phyloP scores from a whole-genome alignment of 176 grass and related monocot genomes.

The Areca catechu region DNA sequence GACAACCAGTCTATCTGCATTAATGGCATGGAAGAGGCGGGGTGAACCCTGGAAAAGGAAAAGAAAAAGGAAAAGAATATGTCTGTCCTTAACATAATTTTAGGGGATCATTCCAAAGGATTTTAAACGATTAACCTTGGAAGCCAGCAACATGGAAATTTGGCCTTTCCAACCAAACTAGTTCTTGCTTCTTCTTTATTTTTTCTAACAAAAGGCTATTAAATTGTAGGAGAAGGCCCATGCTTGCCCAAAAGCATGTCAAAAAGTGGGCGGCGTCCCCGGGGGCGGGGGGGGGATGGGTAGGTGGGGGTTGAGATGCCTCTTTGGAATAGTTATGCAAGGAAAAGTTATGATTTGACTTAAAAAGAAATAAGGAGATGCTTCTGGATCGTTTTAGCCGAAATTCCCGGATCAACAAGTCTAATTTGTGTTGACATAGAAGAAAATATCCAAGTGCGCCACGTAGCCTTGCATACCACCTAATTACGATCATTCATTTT shows the following conservation, averaged over 20 bases:
- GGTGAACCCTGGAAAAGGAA: slow-evolving; percentile 26
- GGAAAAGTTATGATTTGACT: not conserved
- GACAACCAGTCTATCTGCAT: not conserved
- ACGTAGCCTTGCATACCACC: no score
- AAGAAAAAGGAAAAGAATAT: not conserved
- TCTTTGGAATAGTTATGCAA: not conserved
- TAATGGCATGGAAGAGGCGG: slow-evolving; percentile 16
- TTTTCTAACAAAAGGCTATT: not conserved
- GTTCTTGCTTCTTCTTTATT: not conserved
- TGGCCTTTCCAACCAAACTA: slow-evolving; percentile 1
- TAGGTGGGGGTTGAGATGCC: no score
- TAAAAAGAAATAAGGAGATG: not conserved
- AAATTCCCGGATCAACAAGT: not conserved
- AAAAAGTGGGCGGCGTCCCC: no score
- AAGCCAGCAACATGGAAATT: not conserved
- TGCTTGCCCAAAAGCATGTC: not conserved
- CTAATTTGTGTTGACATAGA: not conserved
- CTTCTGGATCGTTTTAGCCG: not conserved
- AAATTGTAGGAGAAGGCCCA: not conserved
- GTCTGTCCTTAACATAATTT: not conserved
- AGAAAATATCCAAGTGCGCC: no score
- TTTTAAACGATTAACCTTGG: not conserved
- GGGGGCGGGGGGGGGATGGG: no score
- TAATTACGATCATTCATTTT: no score
- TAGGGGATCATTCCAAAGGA: not conserved